These are phyloP conservation scores for Thielaviopsis ethacetica DNA, from an alignment of 2,329 filamentous ascomycete genomes.

Conservation along the genomic window DNA sequence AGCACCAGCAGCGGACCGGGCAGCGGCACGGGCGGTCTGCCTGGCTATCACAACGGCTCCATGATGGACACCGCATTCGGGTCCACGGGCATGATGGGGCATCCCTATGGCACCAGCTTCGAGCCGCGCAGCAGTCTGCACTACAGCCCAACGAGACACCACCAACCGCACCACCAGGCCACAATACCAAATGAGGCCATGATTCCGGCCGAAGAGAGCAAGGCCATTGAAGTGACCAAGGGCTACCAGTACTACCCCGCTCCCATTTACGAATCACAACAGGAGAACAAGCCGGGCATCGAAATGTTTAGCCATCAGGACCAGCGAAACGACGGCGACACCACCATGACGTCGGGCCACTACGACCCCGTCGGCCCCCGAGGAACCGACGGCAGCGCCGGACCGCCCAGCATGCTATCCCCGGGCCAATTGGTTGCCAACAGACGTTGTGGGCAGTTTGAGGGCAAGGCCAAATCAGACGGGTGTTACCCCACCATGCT, in stretches of 20 bases:
- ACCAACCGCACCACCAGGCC: conserved; percentile 30
- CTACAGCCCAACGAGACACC: conserved; percentile 21
- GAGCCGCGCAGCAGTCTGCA: conserved; percentile 24
- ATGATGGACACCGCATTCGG: conserved; percentile 25
- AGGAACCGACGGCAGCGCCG: conserved; percentile 14
- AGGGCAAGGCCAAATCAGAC: conserved; percentile 33
- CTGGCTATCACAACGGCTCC: conserved; percentile 27
- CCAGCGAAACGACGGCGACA: conserved; percentile 13
- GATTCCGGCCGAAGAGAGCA: conserved; percentile 34
- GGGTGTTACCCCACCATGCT: conserved; percentile 38
- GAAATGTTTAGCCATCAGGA: conserved; percentile 31
- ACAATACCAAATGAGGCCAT: conserved; percentile 31
- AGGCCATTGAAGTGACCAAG: conserved; percentile 31
- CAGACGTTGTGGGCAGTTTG: conserved; percentile 31
- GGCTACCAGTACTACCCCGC: conserved; percentile 39
- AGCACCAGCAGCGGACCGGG: conserved; percentile 52
- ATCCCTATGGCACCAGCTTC: conserved; percentile 22
- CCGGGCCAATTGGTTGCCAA: conserved; percentile 24
- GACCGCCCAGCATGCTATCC: conserved; percentile 31
- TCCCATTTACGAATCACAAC: conserved; percentile 31
- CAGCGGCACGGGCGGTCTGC: conserved; percentile 46
- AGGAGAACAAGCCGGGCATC: conserved; percentile 27
- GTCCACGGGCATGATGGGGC: conserved; percentile 24
- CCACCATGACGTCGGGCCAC: conserved; percentile 12
- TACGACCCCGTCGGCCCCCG: conserved; percentile 19